A percentile compares a stretch with the other conserved stretches of the same genome.
Evolutionary conservation across 2,329 filamentous ascomycete genomes (phyloP).

Genomic region (Ophiostoma ips): DNA sequence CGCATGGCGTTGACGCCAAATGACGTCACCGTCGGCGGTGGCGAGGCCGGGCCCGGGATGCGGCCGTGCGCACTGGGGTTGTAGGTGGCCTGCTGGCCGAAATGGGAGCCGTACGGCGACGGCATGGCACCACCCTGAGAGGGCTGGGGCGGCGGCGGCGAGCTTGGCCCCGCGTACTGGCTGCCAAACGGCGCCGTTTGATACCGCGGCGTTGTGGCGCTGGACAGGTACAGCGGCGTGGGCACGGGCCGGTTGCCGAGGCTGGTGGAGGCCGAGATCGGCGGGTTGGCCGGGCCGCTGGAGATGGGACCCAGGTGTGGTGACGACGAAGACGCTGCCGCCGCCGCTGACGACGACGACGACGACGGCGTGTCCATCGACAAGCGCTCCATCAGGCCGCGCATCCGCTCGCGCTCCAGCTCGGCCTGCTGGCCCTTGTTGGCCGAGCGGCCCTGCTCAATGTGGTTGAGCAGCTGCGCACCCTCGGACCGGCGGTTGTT

Average conservation of each 20-base stretch:
- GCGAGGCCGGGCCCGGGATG: slow-evolving; percentile 37
- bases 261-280: neutral
- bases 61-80: slow-evolving; percentile 46
- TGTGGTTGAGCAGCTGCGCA: slow-evolving; percentile 74
- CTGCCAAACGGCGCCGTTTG: slow-evolving; percentile 36
- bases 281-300: slow-evolving; percentile 4
- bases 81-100: slow-evolving; percentile 34
- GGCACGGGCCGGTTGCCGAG: slow-evolving; percentile 19
- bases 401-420: slow-evolving; percentile 70
- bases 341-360: slow-evolving; percentile 23
- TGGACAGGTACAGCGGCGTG: slow-evolving; percentile 23
- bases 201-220: slow-evolving; percentile 30
- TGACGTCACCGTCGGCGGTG: slow-evolving; percentile 26
- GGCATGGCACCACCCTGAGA: slow-evolving; percentile 25
- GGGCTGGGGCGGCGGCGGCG: slow-evolving; percentile 40
- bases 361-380: slow-evolving; percentile 57
- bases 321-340: slow-evolving; percentile 12
- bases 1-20: slow-evolving; percentile 21
- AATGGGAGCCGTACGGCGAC: slow-evolving; percentile 21
- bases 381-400: slow-evolving; percentile 89
- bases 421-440: slow-evolving; percentile 53
- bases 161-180: slow-evolving; percentile 46
- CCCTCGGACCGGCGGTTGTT: slow-evolving; percentile 88
- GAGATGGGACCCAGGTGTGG: neutral
- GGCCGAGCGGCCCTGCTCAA: slow-evolving; percentile 62